phyloP scores from a whole-genome alignment of 2,329 filamentous ascomycete genomes.

The Chrysosporium keratinophilum region DNA sequence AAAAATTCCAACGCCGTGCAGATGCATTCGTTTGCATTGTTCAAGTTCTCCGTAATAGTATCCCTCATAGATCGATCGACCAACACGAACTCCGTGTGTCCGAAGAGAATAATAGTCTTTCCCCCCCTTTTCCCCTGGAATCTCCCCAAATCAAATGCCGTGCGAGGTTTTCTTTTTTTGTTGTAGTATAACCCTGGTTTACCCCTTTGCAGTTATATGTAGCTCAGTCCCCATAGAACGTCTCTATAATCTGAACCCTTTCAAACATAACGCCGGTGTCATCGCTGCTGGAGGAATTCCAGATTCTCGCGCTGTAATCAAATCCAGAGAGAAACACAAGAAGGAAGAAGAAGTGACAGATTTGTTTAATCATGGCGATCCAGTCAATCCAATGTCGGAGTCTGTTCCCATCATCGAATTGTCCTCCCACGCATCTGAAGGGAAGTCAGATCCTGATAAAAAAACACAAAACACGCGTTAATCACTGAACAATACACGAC shows the following conservation, averaged over 20 bases:
- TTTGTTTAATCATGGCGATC: constrained; percentile 24
- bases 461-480: constrained; percentile 19
- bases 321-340: neutral
- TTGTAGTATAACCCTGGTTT: neutral
- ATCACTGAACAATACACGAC: constrained; percentile 10
- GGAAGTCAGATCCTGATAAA: constrained; percentile 31
- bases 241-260: constrained; percentile 4
- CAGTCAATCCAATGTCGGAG: constrained; percentile 32
- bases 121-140: neutral
- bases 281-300: neutral
- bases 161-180: neutral
- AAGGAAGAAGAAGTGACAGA: neutral
- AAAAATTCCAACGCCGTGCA: constrained; percentile 7
- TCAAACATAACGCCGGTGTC: neutral
- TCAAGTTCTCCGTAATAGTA: neutral
- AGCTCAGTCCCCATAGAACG: neutral
- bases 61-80: neutral
- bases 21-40: constrained; percentile 9
- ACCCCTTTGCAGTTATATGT: neutral
- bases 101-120: neutral
- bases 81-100: neutral
- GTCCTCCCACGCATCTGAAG: constrained; percentile 36
- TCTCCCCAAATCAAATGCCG: neutral
- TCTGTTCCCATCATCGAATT: constrained; percentile 34
- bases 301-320: neutral